Evolutionary conservation across 257 asterid genomes (phyloP), one percentile per base, ranked within the genome.

Genomic region (Nicotiana attenuata): DNA sequence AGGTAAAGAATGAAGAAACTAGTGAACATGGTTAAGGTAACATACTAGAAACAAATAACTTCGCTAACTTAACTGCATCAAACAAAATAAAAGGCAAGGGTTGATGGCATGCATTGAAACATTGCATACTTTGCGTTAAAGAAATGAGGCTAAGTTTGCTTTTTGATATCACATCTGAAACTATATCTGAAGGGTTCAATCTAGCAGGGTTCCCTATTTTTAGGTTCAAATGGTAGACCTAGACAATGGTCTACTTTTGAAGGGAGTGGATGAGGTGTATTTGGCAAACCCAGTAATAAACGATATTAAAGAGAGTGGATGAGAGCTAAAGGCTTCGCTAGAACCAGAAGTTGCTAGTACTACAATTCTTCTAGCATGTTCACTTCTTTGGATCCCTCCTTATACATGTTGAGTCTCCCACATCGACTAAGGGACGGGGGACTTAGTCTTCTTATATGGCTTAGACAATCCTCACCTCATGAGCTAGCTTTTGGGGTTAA

Each of bases 1-100:
- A 71, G 41, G 82, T 33, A 57, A 24, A 77, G 82, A 67, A 64
- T 16, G 33, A 63, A 80, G 41, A 78, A 78, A 7, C 57, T 33
- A 59, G 11, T 15, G 17, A 56, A 11, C 81, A 59, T 59, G 1
- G 31, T 20, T 78, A 31, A 78, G 13, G 41, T 15, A 26, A 59
- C 52, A 35, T 41, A 55, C 31, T 57, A 75, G 61, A 29, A 69
- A 29, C 15, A 57, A 53, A 63, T 35, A 53, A 56, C 66, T 78
- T 14, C 53, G 2, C 24, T 24, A 78, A 16, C 55, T 31, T 59
- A 31, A 56, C 14, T 78, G 56, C 29, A 45, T 31, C 56, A 59
- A 4, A 78, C 4, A 33, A 35, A 13, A 60, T 63, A 59, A 28
- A 57, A 59, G 29, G 38, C 11, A 60, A 73, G 16, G 61, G 41